Evolutionary conservation across 2,329 filamentous ascomycete species (phyloP), one percentile per base, ranked within the genome.

Genomic region (Trichoderma sp.): DNA sequence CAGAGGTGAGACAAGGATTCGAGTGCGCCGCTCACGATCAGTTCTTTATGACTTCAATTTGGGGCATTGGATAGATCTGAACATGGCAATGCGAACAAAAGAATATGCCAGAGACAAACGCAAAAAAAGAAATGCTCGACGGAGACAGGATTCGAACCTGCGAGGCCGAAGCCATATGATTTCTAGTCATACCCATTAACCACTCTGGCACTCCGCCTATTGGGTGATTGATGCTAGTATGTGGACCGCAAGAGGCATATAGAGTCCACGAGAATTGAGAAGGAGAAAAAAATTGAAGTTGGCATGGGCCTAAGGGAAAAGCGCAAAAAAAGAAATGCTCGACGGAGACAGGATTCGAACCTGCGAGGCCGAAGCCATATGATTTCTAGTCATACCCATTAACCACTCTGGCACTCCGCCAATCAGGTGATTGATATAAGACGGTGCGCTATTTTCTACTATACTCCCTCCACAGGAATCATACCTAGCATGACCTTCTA

Each of bases 291-390:
- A 30, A 30, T 7, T 9, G 30, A 30, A 30, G 30, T 30, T 30
- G 2, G 7, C 7, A 9, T 30, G 30, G 7, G 7, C 6, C 30
- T 9, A 9, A 9, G 30, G 30, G 3, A n/a, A 7, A 51, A 55
- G 19, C n/a, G 26, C 43, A 47, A 65, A 65, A 39, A 34, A 61
- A 62, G 51, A 48, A 61, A 48, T 47, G 41, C 24, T 52, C 63
- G 63, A 65, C 63, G 51, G 57, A 65, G 63, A 65, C 62, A 61
- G 58, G 58, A 61, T 62, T 62, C 58, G 58, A 62, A 62, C 58
- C 58, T 62, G 58, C 47, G 58, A 62, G 59, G 59, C 59, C 59
- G 59, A 62, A 62, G 34, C 59, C 59, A 62, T 62, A 62, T 62
- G 59, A 62, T 62, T 62, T 62, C 59, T 62, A 62, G 59, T 62